Evolutionary conservation across 139 green algal genomes (phyloP).

Genomic region (Asterochloris sp.): DNA sequence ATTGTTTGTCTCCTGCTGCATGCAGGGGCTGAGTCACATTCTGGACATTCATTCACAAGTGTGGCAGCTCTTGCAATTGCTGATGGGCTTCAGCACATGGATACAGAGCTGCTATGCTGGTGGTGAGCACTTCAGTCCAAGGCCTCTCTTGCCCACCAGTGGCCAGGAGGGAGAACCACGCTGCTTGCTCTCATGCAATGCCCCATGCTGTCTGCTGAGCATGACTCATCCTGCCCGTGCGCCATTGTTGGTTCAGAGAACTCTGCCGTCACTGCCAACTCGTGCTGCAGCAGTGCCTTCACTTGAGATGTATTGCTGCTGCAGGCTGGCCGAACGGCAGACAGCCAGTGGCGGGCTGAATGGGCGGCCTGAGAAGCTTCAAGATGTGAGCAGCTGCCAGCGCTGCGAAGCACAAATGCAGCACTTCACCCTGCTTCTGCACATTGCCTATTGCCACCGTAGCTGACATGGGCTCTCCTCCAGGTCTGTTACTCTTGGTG

Average conservation of each 20-base stretch:
- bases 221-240: no score
- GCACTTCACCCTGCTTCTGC: neutral
- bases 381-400: constrained; percentile 61
- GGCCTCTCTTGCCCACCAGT: no score
- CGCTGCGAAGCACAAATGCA: neutral
- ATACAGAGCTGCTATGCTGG: constrained; percentile 90
- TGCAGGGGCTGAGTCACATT: constrained; percentile 76
- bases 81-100: constrained; percentile 66
- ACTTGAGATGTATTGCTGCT: neutral
- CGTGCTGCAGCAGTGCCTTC: no score
- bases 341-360: constrained; percentile 89
- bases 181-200: no score
- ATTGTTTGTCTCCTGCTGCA: no score
- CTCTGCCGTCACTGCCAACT: no score
- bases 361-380: constrained; percentile 89
- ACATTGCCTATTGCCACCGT: neutral
- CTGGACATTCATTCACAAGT: constrained; percentile 90
- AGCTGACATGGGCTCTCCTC: neutral
- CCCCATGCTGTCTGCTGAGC: no score
- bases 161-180: no score
- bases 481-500: constrained; percentile 98
- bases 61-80: constrained; percentile 85
- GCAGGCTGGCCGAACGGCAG: constrained; percentile 88
- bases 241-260: no score
- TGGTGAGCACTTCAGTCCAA: constrained; percentile 58